A percentile compares a stretch with the other conserved stretches of the same genome.
Conservation (phyloP, 1,284 basidiomycete species). For the Rhodotorula sp. region DNA sequence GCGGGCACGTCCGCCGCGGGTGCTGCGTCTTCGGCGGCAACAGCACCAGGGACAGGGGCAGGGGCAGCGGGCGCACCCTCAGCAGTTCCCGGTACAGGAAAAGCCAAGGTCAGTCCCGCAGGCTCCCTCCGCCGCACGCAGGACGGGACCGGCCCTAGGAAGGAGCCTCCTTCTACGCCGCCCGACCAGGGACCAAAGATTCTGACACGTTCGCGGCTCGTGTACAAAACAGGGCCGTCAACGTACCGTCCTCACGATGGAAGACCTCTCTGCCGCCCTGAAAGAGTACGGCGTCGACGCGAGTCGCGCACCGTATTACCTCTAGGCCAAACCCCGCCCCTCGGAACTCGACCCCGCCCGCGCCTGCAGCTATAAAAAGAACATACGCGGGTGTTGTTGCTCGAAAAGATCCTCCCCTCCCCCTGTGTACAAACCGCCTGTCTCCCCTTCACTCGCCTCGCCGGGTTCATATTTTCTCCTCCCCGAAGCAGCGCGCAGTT, state of each 20-base stretch:
- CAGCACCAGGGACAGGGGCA: background rate
- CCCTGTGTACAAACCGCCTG: no score
- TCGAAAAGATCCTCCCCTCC: no score
- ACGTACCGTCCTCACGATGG: constrained; percentile 94
- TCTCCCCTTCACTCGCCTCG: no score
- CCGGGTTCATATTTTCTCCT: no score
- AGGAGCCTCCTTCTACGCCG: no score
- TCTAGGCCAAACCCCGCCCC: constrained; percentile 14
- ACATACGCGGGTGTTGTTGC: no score
- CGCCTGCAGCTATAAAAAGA: no score
- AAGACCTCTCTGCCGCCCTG: constrained; percentile 87
- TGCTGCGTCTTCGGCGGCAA: background rate
- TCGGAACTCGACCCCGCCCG: no score
- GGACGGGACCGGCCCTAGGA: no score
- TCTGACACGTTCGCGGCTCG: background rate
- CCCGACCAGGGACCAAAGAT: no score
- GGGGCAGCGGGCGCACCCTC: background rate
- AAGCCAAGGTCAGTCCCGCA: constrained; percentile 26
- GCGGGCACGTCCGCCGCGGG: background rate
- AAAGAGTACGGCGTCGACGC: constrained; percentile 92
- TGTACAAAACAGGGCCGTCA: constrained; percentile 32
- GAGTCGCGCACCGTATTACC: constrained; percentile 51
- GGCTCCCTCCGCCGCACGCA: background rate
- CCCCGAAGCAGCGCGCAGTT: background rate
- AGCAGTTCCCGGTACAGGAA: background rate